Conservation (phyloP, 2,329 filamentous ascomycete genomes). For the Keithomyces neogunnii region DNA sequence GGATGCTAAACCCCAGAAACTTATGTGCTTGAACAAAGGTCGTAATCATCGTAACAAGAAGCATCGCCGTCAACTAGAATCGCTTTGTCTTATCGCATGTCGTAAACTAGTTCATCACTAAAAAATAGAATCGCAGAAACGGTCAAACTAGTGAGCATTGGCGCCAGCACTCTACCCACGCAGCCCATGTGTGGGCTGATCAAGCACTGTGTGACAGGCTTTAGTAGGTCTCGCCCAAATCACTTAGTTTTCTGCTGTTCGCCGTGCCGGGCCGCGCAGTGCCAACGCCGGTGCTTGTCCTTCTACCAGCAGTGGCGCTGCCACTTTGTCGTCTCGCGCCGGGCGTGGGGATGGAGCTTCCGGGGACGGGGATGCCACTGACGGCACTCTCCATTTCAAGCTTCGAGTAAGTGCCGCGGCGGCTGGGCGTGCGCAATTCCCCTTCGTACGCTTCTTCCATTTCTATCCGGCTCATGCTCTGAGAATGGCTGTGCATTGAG, state of each 20-base stretch:
- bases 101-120: conserved; percentile 7
- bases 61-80: background rate
- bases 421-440: conserved; percentile 43
- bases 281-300: conserved; percentile 31
- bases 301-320: conserved; percentile 30
- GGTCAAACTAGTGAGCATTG: conserved; percentile 3
- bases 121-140: conserved; percentile 4
- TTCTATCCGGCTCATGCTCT: conserved; percentile 49
- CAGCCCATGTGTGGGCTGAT: background rate
- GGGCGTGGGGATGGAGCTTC: conserved; percentile 39
- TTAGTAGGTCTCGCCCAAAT: conserved; percentile 48
- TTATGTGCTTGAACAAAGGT: conserved; percentile 4
- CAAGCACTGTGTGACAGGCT: background rate
- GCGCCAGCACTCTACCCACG: conserved; percentile 7
- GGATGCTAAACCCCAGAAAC: conserved; percentile 1
- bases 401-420: conserved; percentile 44
- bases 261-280: conserved; percentile 22
- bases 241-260: conserved; percentile 33
- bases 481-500: conserved; percentile 48
- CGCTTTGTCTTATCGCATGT: conserved; percentile 4
- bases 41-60: conserved; percentile 7
- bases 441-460: conserved; percentile 31
- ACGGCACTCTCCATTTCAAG: conserved; percentile 32
- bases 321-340: conserved; percentile 34
- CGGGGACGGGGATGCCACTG: conserved; percentile 31